A percentile compares a stretch with the other conserved stretches of the same genome.
phyloP scores from a whole-genome alignment of 768 basidiomycete genomes.

The Hygrocybe coccinea region DNA sequence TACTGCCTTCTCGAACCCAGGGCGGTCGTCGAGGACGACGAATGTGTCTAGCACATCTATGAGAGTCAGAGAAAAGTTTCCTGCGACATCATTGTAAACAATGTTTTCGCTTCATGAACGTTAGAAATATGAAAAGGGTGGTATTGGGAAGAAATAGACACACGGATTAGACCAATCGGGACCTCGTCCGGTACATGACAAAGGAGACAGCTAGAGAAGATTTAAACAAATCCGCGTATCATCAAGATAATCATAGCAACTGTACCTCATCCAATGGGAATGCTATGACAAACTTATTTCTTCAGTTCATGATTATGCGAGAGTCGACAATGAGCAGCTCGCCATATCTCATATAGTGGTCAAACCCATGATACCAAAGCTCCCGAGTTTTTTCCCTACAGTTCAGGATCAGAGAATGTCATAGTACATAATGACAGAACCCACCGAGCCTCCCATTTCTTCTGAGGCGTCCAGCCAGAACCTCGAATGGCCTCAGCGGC shows the following conservation, averaged over 20 bases:
- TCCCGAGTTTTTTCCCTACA: conserved; percentile 64
- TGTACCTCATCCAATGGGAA: conserved; percentile 80
- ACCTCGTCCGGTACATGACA: conserved; percentile 84
- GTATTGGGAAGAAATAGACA: conserved; percentile 26
- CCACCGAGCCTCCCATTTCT: conserved; percentile 55
- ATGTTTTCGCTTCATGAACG: conserved; percentile 52
- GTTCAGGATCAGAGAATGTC: conserved; percentile 3
- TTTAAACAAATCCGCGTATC: not conserved
- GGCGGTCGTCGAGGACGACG: conserved; percentile 76
- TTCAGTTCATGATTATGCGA: conserved; percentile 14
- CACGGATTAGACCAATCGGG: conserved; percentile 83
- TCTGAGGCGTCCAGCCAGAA: conserved; percentile 50
- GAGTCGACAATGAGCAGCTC: conserved; percentile 10
- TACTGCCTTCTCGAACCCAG: conserved; percentile 81
- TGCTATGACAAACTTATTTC: conserved; percentile 38
- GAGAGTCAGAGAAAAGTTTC: conserved; percentile 85
- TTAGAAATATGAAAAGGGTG: conserved; percentile 9
- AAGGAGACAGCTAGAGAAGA: conserved; percentile 64
- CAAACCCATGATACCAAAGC: conserved; percentile 87
- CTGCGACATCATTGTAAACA: conserved; percentile 86
- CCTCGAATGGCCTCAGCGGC: conserved; percentile 31
- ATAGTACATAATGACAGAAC: conserved; percentile 8
- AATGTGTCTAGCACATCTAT: conserved; percentile 84
- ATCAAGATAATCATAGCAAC: conserved; percentile 4
- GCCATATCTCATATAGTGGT: conserved; percentile 86